Conservation (phyloP, 2,329 filamentous ascomycete genomes). For the Scorias spongiosa region DNA sequence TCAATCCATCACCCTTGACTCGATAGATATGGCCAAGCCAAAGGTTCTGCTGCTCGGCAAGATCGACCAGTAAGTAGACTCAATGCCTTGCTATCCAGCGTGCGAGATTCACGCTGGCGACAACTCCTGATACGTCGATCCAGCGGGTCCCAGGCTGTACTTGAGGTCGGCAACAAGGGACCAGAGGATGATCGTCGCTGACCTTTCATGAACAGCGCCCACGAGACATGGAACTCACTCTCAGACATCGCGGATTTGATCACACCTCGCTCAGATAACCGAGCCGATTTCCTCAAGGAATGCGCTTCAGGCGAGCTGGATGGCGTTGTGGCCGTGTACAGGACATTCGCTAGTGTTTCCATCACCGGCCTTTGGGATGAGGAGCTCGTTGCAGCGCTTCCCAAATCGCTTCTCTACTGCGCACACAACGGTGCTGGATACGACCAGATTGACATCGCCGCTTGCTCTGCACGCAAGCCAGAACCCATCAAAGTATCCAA, state of each 20-base stretch:
- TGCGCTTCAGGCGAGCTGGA: constrained; percentile 50
- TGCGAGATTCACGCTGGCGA: too few species aligned
- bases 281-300: constrained; percentile 54
- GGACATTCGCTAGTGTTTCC: constrained; percentile 50
- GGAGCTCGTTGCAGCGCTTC: constrained; percentile 45
- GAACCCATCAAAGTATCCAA: constrained; percentile 55
- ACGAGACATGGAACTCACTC: constrained; percentile 49
- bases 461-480: constrained; percentile 47
- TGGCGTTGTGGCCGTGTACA: constrained; percentile 49
- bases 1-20: too few species aligned
- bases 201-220: constrained; percentile 35
- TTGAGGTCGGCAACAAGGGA: too few species aligned
- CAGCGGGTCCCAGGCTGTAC: too few species aligned
- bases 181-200: too few species aligned
- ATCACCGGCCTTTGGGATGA: constrained; percentile 57
- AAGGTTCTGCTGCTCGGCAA: constrained; percentile 49
- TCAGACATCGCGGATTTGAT: constrained; percentile 49
- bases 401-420: constrained; percentile 24
- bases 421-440: constrained; percentile 55
- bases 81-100: too few species aligned
- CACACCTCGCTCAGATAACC: constrained; percentile 43
- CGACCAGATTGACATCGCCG: constrained; percentile 61
- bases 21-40: constrained; percentile 28
- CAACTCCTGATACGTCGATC: too few species aligned
- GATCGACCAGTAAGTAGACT: constrained; percentile 40